Percentiles rank a stretch among this genome's conserved stretches.
Evolutionary conservation across 2,329 filamentous ascomycete genomes (phyloP).

Genomic region (Nemania abortiva): DNA sequence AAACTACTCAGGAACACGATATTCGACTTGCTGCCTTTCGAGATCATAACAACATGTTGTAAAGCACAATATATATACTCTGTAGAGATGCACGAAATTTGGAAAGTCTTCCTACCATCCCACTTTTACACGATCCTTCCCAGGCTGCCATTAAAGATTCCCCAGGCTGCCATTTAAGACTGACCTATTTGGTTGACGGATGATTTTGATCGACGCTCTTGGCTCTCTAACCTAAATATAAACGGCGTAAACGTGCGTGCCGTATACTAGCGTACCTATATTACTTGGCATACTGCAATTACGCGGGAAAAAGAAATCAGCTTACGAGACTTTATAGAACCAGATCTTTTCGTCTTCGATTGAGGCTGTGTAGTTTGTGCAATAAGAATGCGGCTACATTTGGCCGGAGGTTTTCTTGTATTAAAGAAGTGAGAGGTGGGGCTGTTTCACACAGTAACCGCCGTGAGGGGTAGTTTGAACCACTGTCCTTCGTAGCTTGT

Average conservation of each 20-base stretch:
- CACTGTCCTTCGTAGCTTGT: too few relatives aligned
- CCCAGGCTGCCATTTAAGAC: slow-evolving; percentile 27
- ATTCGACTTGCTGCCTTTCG: slow-evolving; percentile 22
- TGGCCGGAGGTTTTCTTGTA: too few relatives aligned
- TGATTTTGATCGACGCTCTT: slow-evolving; percentile 23
- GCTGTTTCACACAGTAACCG: too few relatives aligned
- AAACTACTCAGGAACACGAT: slow-evolving; percentile 26
- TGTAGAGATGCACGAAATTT: slow-evolving; percentile 18
- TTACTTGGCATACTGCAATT: too few relatives aligned
- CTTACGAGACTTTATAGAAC: too few relatives aligned
- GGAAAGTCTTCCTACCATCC: slow-evolving; percentile 14
- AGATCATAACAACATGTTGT: slow-evolving; percentile 21
- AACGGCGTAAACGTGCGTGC: slow-evolving; percentile 2
- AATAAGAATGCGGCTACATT: too few relatives aligned
- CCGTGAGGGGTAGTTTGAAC: too few relatives aligned
- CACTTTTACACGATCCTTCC: slow-evolving; percentile 26
- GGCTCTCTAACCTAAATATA: slow-evolving; percentile 8
- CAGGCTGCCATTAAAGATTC: too few relatives aligned
- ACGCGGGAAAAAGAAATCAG: too few relatives aligned
- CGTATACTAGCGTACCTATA: slow-evolving; percentile 15
- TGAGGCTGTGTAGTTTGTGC: too few relatives aligned
- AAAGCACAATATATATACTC: slow-evolving; percentile 22
- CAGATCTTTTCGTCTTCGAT: too few relatives aligned
- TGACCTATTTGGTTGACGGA: slow-evolving; percentile 5
- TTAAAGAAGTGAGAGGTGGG: too few relatives aligned